These are phyloP conservation scores for Xylaria hypoxylon DNA, from an alignment of 2,329 filamentous ascomycete species.

Conservation along the genomic window DNA sequence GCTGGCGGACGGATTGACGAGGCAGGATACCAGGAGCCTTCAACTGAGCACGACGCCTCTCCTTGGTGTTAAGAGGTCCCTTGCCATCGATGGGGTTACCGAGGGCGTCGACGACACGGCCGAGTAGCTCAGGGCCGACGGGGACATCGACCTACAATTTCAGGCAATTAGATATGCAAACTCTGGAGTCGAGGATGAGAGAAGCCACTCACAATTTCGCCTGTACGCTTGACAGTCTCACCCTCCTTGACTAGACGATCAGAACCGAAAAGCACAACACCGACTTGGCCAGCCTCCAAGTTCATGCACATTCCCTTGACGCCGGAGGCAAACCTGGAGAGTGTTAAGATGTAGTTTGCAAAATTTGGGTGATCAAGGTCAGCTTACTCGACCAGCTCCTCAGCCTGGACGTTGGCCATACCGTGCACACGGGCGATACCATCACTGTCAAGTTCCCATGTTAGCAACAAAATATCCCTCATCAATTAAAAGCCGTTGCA, in stretches of 20 bases:
- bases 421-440: slow-evolving; percentile 99
- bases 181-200: neutral
- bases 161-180: slow-evolving; percentile 9
- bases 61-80: slow-evolving; percentile 91
- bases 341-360: slow-evolving; percentile 39
- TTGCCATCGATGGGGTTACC: slow-evolving; percentile 99
- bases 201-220: slow-evolving; percentile 87
- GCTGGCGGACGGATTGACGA: slow-evolving; percentile 96
- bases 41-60: slow-evolving; percentile 96
- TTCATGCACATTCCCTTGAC: slow-evolving; percentile 99
- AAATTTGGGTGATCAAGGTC: slow-evolving; percentile 36
- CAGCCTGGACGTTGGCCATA: slow-evolving; percentile 99
- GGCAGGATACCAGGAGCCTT: slow-evolving; percentile 99
- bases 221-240: slow-evolving; percentile 99
- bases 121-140: slow-evolving; percentile 91
- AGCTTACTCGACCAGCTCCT: slow-evolving; percentile 99
- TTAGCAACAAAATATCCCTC: slow-evolving; percentile 43
- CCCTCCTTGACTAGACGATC: slow-evolving; percentile 99
- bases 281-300: slow-evolving; percentile 99
- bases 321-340: slow-evolving; percentile 90
- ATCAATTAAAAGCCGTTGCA: slow-evolving; percentile 24
- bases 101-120: slow-evolving; percentile 97
- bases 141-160: slow-evolving; percentile 88
- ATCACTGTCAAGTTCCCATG: slow-evolving; percentile 75
- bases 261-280: slow-evolving; percentile 99